A percentile compares a stretch with the other conserved stretches of the same genome.
phyloP scores from a whole-genome alignment of 169 alveolate genomes.

The Babesia divergens region DNA sequence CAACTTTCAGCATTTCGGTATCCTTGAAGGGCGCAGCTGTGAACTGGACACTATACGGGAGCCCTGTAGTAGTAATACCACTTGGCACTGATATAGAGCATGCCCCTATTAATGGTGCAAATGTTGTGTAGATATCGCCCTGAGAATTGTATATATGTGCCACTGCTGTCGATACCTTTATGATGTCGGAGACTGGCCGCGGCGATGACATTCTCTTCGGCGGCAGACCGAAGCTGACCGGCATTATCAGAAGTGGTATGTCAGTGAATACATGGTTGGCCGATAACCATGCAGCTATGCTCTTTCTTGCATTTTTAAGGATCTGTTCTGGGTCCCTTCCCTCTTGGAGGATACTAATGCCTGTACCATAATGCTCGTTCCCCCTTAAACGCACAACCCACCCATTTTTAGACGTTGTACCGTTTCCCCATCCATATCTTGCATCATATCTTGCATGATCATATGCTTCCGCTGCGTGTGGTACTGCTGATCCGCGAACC shows the following conservation, averaged over 20 bases:
- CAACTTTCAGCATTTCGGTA: conserved; percentile 11
- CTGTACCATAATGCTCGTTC: neutral
- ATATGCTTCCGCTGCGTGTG: neutral
- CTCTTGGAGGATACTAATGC: neutral
- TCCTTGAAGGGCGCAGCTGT: conserved; percentile 38
- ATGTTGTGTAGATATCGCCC: conserved; percentile 35
- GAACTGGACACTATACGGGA: conserved; percentile 32
- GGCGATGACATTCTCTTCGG: conserved; percentile 24
- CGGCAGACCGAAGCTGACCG: conserved; percentile 17
- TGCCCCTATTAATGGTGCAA: conserved; percentile 51
- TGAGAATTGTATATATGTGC: neutral
- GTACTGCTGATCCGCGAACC: conserved; percentile 41
- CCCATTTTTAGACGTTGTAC: conserved; percentile 4
- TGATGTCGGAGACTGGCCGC: neutral
- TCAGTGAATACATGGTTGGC: conserved; percentile 25
- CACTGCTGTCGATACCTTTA: neutral
- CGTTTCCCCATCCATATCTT: neutral
- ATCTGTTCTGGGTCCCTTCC: conserved; percentile 5
- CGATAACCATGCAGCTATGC: conserved; percentile 22
- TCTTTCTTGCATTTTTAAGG: conserved; percentile 1
- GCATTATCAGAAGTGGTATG: conserved; percentile 14
- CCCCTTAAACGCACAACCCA: neutral
- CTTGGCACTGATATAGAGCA: conserved; percentile 55
- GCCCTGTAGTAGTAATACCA: neutral
- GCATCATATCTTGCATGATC: neutral